phyloP scores from a whole-genome alignment of 805 yeast species.

The Nakazawaea wickerhamii region DNA sequence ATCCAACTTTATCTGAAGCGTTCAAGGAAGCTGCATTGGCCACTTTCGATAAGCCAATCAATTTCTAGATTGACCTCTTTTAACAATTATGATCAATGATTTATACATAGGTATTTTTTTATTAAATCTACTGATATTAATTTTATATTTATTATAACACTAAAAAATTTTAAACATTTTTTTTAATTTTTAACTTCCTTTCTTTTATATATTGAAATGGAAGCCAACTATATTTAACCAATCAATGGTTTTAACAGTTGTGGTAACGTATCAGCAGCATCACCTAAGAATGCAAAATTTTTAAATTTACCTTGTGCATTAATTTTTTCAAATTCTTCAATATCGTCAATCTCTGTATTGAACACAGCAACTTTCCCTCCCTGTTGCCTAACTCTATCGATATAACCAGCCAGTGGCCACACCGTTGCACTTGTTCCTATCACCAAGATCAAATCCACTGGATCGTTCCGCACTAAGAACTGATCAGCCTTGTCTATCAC shows the following conservation, averaged over 20 bases:
- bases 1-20: slow-evolving; percentile 97
- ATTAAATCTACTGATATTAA: no score
- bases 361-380: slow-evolving; percentile 86
- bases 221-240: not conserved
- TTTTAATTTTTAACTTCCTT: not conserved
- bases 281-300: slow-evolving; percentile 75
- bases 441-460: slow-evolving; percentile 71
- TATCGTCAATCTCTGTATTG: slow-evolving; percentile 59
- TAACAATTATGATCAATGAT: no score
- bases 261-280: slow-evolving; percentile 70
- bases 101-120: not conserved
- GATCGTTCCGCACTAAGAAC: slow-evolving; percentile 46
- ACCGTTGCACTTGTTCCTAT: slow-evolving; percentile 82
- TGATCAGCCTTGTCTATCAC: slow-evolving; percentile 65
- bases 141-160: not conserved
- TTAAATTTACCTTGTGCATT: slow-evolving; percentile 31
- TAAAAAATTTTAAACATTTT: not conserved
- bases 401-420: slow-evolving; percentile 92
- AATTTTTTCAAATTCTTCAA: slow-evolving; percentile 34
- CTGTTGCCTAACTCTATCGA: slow-evolving; percentile 62
- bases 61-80: slow-evolving; percentile 43
- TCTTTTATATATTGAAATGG: not conserved
- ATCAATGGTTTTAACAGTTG: slow-evolving; percentile 51
- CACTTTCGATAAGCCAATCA: slow-evolving; percentile 86
- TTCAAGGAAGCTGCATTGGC: slow-evolving; percentile 97